These are phyloP conservation scores for Catharanthus roseus DNA, from an alignment of 257 asterid genomes.

Conservation along the genomic window DNA sequence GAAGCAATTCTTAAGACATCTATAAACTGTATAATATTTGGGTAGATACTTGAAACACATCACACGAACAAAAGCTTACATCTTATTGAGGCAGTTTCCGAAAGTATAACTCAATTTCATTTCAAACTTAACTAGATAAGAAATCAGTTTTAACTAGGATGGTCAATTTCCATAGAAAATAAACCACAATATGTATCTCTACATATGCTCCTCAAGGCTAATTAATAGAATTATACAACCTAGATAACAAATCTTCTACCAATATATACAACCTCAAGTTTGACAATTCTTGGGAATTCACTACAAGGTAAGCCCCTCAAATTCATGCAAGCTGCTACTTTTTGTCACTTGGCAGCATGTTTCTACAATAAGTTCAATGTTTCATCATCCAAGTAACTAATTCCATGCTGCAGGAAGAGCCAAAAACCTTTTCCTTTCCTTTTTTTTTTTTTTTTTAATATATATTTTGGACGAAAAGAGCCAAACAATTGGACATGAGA, in stretches of 20 bases:
- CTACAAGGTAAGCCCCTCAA: not conserved
- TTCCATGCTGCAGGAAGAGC: not conserved
- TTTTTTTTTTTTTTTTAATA: not conserved
- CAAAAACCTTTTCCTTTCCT: too few relatives aligned
- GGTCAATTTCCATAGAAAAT: not conserved
- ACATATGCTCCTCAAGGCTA: not conserved
- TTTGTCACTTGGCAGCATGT: not conserved
- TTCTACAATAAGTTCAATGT: not conserved
- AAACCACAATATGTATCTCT: not conserved
- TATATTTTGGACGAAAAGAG: too few relatives aligned
- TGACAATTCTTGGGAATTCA: not conserved
- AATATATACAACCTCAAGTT: not conserved
- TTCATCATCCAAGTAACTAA: not conserved
- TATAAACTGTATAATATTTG: not conserved
- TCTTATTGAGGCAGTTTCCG: not conserved
- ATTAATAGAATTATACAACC: not conserved
- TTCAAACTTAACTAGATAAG: not conserved
- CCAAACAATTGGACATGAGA: too few relatives aligned
- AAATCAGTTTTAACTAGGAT: not conserved
- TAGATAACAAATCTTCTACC: not conserved
- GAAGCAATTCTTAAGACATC: not conserved
- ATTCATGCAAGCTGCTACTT: not conserved
- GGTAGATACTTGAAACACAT: not conserved
- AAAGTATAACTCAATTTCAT: not conserved
- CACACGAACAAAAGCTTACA: not conserved